Base-by-base conservation (phyloP, 345 rosid genomes). In the Citrus hindsii region DNA sequence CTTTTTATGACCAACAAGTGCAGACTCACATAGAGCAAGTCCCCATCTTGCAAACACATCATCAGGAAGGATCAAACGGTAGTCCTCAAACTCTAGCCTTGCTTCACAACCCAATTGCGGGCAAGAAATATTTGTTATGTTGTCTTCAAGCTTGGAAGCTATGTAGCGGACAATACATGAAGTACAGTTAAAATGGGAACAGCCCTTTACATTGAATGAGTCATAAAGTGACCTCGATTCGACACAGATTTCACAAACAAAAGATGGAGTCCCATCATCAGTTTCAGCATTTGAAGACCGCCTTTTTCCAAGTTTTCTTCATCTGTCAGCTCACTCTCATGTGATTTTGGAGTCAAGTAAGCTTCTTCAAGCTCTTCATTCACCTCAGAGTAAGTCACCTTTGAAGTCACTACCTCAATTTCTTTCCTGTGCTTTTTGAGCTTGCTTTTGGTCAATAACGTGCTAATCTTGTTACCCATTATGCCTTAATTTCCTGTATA, bases 31-130 rank as follows among this genome's bases (percentile, higher is more conserved):
- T 48, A 90, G 74, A 35, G 88, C 86, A 51, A 46, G 46, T 16
- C 94, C 88, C 92, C 89, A 89, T 55, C 87, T 73, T 16, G 82
- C 84, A 59, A 89, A 89, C 75, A 86, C 83, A 59, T 82, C 86
- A 25, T 32, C 16, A 5, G 90, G 88, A n/a, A 89, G 84, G 25
- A 87, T 84, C 6, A 60, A 33, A 40, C 82, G 80, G 67, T 89
- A 87, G 71, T 79, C 25, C 32, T 81, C 81, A 0, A 85, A 88
- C 58, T 90, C 89, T 42, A 90, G 27, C 1, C 19, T 12, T 0
- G 85, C 89, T 16, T 16, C 12, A 59, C 91, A 89, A 3, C 71
- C 81, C 4, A 78, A 19, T 0, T 73, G 83, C 1, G 92, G 92
- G 13, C 90, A 88, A 9, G 68, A 16, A 30, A 89, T 82, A 1